Evolutionary conservation across 441 rosid genomes (phyloP).

Genomic region (Pelargonium australe): DNA sequence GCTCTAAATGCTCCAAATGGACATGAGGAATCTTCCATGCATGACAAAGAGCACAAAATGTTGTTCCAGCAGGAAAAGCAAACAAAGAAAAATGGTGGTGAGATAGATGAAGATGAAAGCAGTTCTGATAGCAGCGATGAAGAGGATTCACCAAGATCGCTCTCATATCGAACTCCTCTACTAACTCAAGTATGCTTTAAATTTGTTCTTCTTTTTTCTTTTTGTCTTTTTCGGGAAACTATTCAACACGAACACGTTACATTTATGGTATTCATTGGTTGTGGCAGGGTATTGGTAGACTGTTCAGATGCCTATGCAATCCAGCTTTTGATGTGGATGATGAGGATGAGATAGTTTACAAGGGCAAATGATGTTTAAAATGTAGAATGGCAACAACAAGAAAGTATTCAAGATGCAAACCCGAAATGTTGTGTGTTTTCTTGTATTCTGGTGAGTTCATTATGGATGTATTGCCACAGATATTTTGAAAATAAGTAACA

Average conservation of each 20-base stretch:
- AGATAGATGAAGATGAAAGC: slow-evolving; percentile 44
- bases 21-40: background rate
- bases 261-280: background rate
- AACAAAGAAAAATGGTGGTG: slow-evolving; percentile 33
- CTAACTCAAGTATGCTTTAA: slow-evolving; percentile 51
- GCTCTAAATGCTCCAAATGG: background rate
- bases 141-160: slow-evolving; percentile 52
- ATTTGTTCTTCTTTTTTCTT: too few relatives aligned
- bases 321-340: slow-evolving; percentile 92
- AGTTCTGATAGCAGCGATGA: slow-evolving; percentile 69
- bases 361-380: slow-evolving; percentile 45
- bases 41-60: background rate
- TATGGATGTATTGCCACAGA: too few relatives aligned
- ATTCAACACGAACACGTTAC: too few relatives aligned
- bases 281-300: slow-evolving; percentile 78
- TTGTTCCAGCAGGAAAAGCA: slow-evolving; percentile 47
- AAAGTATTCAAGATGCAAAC: too few relatives aligned
- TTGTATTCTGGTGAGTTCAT: too few relatives aligned
- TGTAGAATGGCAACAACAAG: too few relatives aligned
- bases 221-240: too few relatives aligned
- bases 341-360: slow-evolving; percentile 72
- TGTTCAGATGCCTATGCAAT: slow-evolving; percentile 91
- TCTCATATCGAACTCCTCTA: slow-evolving; percentile 74
- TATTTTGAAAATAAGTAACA: too few relatives aligned
- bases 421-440: too few relatives aligned